Percentiles rank a stretch among this genome's conserved stretches.
phyloP scores from a whole-genome alignment of 2,329 filamentous ascomycete species.

The Dothidotthia symphoricarpi region DNA sequence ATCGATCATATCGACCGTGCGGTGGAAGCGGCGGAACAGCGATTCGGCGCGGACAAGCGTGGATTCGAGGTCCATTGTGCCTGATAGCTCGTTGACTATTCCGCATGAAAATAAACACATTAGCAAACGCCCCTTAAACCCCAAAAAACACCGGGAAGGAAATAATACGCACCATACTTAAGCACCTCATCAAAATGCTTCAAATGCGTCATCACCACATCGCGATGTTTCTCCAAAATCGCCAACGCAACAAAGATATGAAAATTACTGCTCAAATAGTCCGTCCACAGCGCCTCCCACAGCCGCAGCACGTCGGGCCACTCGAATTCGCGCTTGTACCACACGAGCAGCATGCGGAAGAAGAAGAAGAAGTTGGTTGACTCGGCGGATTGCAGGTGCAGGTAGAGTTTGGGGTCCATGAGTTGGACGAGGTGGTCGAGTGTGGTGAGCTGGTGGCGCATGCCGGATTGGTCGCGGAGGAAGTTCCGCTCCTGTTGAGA shows the following conservation, averaged over 20 bases:
- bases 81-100: conserved; percentile 75
- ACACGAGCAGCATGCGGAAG: conserved; percentile 97
- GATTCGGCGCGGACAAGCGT: conserved; percentile 85
- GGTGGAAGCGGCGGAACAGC: conserved; percentile 83
- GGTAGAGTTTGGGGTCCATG: conserved; percentile 91
- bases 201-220: conserved; percentile 92
- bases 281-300: conserved; percentile 95
- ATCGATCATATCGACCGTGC: conserved; percentile 86
- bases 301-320: conserved; percentile 83
- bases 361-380: conserved; percentile 99
- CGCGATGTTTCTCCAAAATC: conserved; percentile 92
- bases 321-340: conserved; percentile 96
- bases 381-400: conserved; percentile 84
- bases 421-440: conserved; percentile 94
- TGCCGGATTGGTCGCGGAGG: conserved; percentile 89
- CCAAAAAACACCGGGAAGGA: too few species aligned
- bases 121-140: too few species aligned
- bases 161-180: conserved; percentile 72
- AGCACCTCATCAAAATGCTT: conserved; percentile 95
- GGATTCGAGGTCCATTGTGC: conserved; percentile 84
- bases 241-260: conserved; percentile 92
- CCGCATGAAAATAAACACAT: too few species aligned
- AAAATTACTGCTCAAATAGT: conserved; percentile 83
- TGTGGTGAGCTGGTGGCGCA: conserved; percentile 86
- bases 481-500: conserved; percentile 76